These are phyloP conservation scores for Curvularia sp. DNA, from an alignment of 2,329 filamentous ascomycete species.

Conservation along the genomic window DNA sequence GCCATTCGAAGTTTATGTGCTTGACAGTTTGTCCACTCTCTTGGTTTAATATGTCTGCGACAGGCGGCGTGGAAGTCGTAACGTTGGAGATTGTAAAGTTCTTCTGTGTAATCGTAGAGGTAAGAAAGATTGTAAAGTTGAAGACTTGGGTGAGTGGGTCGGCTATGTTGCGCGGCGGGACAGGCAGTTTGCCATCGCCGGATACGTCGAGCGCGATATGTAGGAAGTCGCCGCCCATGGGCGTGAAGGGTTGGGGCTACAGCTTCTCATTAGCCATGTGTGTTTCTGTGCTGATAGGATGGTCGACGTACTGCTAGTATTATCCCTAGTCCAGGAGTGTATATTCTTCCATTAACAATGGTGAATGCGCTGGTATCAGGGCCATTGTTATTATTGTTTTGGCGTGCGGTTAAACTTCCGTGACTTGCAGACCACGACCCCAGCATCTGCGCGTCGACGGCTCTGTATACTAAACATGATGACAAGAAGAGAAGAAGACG, in stretches of 20 bases:
- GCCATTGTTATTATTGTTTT: constrained; percentile 29
- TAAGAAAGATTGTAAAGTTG: constrained; percentile 72
- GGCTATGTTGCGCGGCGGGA: constrained; percentile 61
- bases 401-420: constrained; percentile 20
- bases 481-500: constrained; percentile 23
- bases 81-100: constrained; percentile 75
- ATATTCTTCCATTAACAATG: constrained; percentile 70
- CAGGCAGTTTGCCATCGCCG: constrained; percentile 67
- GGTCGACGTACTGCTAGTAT: constrained; percentile 61
- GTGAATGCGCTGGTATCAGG: constrained; percentile 56
- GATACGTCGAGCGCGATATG: constrained; percentile 73
- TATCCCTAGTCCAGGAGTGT: constrained; percentile 71
- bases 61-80: constrained; percentile 59
- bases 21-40: constrained; percentile 74
- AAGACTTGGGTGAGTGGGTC: constrained; percentile 64
- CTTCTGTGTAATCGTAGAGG: constrained; percentile 65
- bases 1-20: constrained; percentile 76
- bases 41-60: constrained; percentile 68
- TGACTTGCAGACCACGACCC: constrained; percentile 26
- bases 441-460: constrained; percentile 39
- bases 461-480: constrained; percentile 28
- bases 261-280: constrained; percentile 15
- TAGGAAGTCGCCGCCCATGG: constrained; percentile 55
- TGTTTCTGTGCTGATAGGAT: neutral
- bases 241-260: constrained; percentile 49